Evolutionary conservation across 192 early-diverging fungal genomes (phyloP), one percentile per base, ranked within the genome.

Genomic region (Podila minutissima): DNA sequence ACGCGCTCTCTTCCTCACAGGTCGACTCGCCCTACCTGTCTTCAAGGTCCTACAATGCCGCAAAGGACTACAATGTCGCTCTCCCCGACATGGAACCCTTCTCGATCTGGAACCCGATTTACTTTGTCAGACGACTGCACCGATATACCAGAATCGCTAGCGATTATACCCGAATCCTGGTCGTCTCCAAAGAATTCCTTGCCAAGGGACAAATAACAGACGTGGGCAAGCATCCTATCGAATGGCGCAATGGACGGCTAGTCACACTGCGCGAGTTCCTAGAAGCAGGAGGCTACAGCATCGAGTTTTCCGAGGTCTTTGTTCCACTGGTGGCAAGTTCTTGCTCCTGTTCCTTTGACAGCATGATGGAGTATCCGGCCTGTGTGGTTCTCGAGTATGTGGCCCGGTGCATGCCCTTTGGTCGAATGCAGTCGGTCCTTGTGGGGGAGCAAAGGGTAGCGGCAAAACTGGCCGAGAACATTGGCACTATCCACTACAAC

Each of bases 321-420:
- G 72, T 75, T 1, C 82, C 82, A 0, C 60, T 74, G 33, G 70
- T 85, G 51, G 82, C 82, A 2, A 68, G 73, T 50, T 67, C 81
- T 15, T 85, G 83, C 63, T 85, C 83, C 5, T 85, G 84, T 58
- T 81, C 74, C 63, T 81, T 84, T 51, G 84, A 84, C 10, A 64
- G 74, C n/a, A 83, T 76, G 66, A 74, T 83, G 74, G 69, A 77
- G 28, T 76, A 69, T 49, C 82, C 82, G 1, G 72, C 74, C 24
- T 73, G 74, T 20, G 74, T 83, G 3, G 74, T 75, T 8, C 66
- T 83, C 17, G 82, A 83, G 38, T 83, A 76, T 28, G 71, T 83
- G 2, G 82, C 82, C 11, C 48, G 77, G 32, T 81, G 77, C 35
- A 81, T 81, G 77, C 77, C 77, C 5, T 81, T 81, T 73, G 77